phyloP scores from a whole-genome alignment of 2,329 filamentous ascomycete genomes.

The Westerdykella ornata region DNA sequence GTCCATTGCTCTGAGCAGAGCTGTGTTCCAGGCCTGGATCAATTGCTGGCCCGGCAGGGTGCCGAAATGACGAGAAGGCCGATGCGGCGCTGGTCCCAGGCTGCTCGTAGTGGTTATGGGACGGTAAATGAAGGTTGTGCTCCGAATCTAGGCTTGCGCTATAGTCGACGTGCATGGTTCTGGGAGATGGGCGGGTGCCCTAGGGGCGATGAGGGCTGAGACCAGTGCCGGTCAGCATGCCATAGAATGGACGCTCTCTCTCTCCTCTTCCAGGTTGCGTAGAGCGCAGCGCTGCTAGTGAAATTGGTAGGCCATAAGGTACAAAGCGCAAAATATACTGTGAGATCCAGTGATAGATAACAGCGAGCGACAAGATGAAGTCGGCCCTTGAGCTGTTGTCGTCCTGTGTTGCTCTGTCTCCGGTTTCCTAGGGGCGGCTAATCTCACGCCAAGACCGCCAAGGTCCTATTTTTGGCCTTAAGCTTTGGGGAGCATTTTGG shows the following conservation, averaged over 20 bases:
- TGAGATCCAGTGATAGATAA: too few species aligned
- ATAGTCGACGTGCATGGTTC: slow-evolving; percentile 37
- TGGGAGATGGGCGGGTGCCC: slow-evolving; percentile 8
- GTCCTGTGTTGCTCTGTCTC: too few species aligned
- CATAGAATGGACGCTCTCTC: slow-evolving; percentile 25
- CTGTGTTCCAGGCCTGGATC: slow-evolving; percentile 34
- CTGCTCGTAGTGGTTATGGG: slow-evolving; percentile 30
- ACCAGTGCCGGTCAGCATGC: slow-evolving; percentile 24
- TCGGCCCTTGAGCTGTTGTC: too few species aligned
- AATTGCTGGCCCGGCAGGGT: slow-evolving; percentile 32
- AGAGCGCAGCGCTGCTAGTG: slow-evolving; percentile 16
- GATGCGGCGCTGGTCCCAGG: slow-evolving; percentile 21
- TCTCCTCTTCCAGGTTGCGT: neutral
- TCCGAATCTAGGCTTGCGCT: slow-evolving; percentile 28
- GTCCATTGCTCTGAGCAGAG: slow-evolving; percentile 31
- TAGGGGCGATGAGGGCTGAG: slow-evolving; percentile 18
- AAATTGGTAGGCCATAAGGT: slow-evolving; percentile 14
- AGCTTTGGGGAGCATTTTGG: too few species aligned
- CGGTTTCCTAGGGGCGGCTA: too few species aligned
- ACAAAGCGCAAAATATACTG: slow-evolving; percentile 5
- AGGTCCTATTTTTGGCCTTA: too few species aligned
- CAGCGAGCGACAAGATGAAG: too few species aligned
- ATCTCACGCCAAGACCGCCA: too few species aligned
- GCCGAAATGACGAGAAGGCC: slow-evolving; percentile 31
- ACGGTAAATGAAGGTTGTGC: slow-evolving; percentile 27